Conservation (phyloP, 345 rosid genomes). For the Schrenkiella parvula region DNA sequence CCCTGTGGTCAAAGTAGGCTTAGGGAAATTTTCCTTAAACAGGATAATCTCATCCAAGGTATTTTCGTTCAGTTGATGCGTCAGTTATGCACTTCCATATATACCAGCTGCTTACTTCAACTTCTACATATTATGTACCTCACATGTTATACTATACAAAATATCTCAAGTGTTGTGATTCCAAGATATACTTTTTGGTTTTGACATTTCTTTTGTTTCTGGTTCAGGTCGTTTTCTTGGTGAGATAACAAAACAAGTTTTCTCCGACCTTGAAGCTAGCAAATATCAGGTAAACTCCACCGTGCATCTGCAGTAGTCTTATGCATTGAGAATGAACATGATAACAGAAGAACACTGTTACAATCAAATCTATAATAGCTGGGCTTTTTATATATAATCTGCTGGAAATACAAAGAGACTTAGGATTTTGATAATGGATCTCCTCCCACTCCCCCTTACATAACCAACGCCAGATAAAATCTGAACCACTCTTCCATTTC, state of each 20-base stretch:
- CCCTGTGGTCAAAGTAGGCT: constrained; percentile 99
- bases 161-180: not conserved
- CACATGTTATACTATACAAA: not conserved
- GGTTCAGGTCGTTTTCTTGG: constrained; percentile 88
- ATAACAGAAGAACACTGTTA: not conserved
- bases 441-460: not conserved
- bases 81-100: not conserved
- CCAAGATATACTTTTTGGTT: not conserved
- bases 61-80: not conserved
- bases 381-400: not conserved
- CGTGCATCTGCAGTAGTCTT: not conserved
- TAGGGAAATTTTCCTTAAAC: constrained; percentile 98
- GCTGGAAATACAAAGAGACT: not conserved
- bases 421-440: not conserved
- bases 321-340: not conserved
- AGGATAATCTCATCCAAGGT: constrained; percentile 99
- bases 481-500: not conserved
- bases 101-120: not conserved
- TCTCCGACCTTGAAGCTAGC: constrained; percentile 87
- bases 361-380: not conserved
- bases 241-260: constrained; percentile 91
- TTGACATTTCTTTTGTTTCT: constrained; percentile 1
- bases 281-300: constrained; percentile 74
- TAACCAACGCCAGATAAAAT: not conserved
- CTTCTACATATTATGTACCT: not conserved